Conservation (phyloP, 2,329 filamentous ascomycete genomes). For the Trichoderma polysporum region DNA sequence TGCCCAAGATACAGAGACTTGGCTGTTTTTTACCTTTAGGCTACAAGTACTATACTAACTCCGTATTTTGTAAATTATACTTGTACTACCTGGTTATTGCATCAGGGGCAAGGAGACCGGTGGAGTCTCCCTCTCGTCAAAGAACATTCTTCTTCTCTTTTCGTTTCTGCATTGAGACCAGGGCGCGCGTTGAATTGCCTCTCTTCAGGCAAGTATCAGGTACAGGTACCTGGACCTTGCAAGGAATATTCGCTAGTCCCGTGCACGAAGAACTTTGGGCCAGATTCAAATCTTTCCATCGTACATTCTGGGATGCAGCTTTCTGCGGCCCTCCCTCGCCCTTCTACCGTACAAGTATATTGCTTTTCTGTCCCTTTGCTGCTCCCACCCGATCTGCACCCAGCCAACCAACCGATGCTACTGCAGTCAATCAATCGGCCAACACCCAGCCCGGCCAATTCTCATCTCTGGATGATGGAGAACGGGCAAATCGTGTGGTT, state of each 20-base stretch:
- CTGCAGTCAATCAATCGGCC: background rate
- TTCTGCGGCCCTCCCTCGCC: too few species aligned
- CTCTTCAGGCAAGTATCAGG: background rate
- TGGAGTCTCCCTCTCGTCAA: background rate
- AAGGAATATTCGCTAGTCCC: background rate
- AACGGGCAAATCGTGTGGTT: background rate
- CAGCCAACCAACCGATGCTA: background rate
- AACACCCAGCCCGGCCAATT: background rate
- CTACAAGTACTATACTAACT: background rate
- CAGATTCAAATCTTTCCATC: background rate
- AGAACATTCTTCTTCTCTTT: background rate
- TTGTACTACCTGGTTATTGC: background rate
- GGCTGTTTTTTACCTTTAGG: too few species aligned
- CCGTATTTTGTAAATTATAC: background rate
- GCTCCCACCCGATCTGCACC: background rate
- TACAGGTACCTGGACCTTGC: background rate
- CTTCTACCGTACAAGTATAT: too few species aligned
- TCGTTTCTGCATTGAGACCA: background rate
- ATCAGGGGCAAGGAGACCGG: background rate
- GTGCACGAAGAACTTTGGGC: background rate
- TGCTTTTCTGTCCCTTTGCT: too few species aligned
- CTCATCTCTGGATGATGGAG: background rate
- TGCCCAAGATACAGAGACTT: background rate
- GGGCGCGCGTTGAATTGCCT: background rate
- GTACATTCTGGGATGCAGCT: background rate